These are phyloP conservation scores for Auricularia sp. DNA, from an alignment of 768 basidiomycete species.

Conservation along the genomic window DNA sequence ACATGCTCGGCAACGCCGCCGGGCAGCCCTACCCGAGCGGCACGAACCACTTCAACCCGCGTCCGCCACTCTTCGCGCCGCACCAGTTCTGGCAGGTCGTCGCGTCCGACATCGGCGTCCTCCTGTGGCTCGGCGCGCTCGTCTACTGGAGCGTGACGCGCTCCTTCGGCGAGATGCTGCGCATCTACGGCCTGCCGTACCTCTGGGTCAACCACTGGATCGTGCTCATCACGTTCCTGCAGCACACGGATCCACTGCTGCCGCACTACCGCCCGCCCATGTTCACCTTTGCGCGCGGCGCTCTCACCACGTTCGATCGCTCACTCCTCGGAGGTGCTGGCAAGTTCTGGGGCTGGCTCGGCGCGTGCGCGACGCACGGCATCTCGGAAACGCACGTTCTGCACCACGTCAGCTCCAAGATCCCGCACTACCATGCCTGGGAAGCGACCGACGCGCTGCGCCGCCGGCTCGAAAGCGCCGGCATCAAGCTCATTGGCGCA, in stretches of 20 bases:
- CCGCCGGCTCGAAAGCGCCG: conserved; percentile 50
- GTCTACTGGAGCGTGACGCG: conserved; percentile 42
- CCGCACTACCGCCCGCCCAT: conserved; percentile 86
- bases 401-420: conserved; percentile 90
- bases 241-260: conserved; percentile 94
- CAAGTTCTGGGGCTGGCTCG: conserved; percentile 72
- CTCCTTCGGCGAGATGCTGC: conserved; percentile 64
- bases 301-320: conserved; percentile 84
- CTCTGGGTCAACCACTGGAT: conserved; percentile 94
- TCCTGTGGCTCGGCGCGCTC: conserved; percentile 58
- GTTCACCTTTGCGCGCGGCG: conserved; percentile 92
- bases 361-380: conserved; percentile 76
- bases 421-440: conserved; percentile 94
- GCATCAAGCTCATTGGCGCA: conserved; percentile 54
- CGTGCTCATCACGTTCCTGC: conserved; percentile 94
- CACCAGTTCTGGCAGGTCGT: conserved; percentile 70
- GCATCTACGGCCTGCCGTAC: conserved; percentile 80
- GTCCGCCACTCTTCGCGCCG: conserved; percentile 70
- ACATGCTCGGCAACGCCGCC: conserved; percentile 22
- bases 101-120: conserved; percentile 75
- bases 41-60: conserved; percentile 34
- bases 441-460: conserved; percentile 83
- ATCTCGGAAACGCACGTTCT: conserved; percentile 90
- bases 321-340: conserved; percentile 71
- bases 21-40: conserved; percentile 25